These are phyloP conservation scores for Candida sithepensis DNA, from an alignment of 805 yeast species.

Conservation along the genomic window DNA sequence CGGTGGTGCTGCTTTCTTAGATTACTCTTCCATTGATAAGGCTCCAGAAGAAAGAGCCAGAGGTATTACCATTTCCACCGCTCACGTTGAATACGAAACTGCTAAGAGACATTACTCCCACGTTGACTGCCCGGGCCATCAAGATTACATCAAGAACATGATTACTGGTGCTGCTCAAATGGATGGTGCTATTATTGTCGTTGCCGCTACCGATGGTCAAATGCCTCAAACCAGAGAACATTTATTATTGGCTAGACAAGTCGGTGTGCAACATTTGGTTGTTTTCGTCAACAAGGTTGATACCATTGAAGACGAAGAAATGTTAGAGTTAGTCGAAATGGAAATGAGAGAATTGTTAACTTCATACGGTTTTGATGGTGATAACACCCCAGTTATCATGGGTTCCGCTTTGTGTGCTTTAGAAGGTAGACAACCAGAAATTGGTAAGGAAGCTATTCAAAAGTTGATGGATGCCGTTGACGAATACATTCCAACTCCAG, in stretches of 20 bases:
- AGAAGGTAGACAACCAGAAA: constrained; percentile 83
- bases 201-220: constrained; percentile 98
- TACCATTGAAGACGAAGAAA: constrained; percentile 96
- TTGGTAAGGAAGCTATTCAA: constrained; percentile 81
- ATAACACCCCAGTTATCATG: constrained; percentile 95
- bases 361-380: constrained; percentile 96
- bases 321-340: constrained; percentile 99
- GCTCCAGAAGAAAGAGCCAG: constrained; percentile 99
- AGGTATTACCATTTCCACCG: constrained; percentile 97
- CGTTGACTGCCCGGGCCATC: constrained; percentile 98
- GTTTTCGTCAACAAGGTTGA: constrained; percentile 98
- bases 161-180: constrained; percentile 99
- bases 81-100: constrained; percentile 97
- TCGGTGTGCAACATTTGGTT: constrained; percentile 96
- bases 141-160: constrained; percentile 98
- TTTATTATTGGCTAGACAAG: constrained; percentile 96
- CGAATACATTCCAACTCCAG: constrained; percentile 92
- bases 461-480: constrained; percentile 91
- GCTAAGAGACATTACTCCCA: constrained; percentile 94
- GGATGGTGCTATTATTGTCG: constrained; percentile 99
- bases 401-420: constrained; percentile 98
- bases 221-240: constrained; percentile 99
- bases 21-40: constrained; percentile 88
- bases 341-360: constrained; percentile 96
- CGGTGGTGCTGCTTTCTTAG: constrained; percentile 93